Conservation (phyloP, 768 basidiomycete genomes). For the Sporobolomyces roseus region DNA sequence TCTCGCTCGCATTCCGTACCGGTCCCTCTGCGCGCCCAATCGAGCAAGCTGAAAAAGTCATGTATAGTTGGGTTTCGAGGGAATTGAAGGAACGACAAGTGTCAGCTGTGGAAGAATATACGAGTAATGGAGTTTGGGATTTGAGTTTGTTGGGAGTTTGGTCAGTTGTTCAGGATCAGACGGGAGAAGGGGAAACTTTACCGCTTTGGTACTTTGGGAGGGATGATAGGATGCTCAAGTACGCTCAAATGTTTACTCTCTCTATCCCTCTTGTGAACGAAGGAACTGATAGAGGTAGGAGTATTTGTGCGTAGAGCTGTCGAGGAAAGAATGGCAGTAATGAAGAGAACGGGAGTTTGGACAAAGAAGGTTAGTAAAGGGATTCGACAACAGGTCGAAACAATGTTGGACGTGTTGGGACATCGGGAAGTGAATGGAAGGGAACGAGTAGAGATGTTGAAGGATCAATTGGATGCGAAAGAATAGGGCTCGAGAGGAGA, state of each 20-base stretch:
- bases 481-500: no score
- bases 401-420: conserved; percentile 63
- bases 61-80: conserved; percentile 79
- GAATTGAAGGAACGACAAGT: conserved; percentile 76
- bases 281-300: no score
- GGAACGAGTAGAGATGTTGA: conserved; percentile 64
- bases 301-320: conserved; percentile 57
- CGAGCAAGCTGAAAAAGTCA: conserved; percentile 65
- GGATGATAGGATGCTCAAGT: conserved; percentile 65
- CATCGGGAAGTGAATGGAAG: conserved; percentile 65
- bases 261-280: not conserved
- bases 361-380: conserved; percentile 56
- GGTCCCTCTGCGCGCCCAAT: conserved; percentile 62
- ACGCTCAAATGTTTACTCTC: conserved; percentile 41
- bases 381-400: conserved; percentile 67
- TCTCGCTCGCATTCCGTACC: conserved; percentile 66
- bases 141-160: conserved; percentile 76
- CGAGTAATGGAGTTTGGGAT: conserved; percentile 86
- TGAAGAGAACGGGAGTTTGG: conserved; percentile 52
- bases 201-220: conserved; percentile 90
- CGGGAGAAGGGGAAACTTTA: conserved; percentile 46
- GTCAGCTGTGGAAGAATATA: conserved; percentile 80
- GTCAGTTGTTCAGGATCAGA: conserved; percentile 60
- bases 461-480: not conserved
- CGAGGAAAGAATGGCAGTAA: conserved; percentile 50